A percentile compares a stretch with the other conserved stretches of the same genome.
phyloP scores from a whole-genome alignment of 495 filamentous ascomycete species.

The Penicillium malachiteum region DNA sequence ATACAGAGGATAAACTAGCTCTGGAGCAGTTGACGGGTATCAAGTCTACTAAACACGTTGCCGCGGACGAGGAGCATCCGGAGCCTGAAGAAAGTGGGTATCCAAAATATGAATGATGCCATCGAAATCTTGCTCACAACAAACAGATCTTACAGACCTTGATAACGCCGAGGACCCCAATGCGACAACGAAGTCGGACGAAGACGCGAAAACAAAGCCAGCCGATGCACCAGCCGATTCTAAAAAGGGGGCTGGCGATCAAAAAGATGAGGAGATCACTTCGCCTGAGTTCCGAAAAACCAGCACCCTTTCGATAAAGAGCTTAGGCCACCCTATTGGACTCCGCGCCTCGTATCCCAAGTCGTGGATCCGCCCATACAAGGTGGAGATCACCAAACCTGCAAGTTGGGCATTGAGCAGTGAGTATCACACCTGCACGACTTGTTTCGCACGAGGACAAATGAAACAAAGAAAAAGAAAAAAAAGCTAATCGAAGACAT shows the following conservation, averaged over 20 bases:
- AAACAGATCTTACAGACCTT: not conserved
- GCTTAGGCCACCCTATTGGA: conserved; percentile 12
- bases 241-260: not conserved
- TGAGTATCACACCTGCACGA: not conserved
- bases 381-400: conserved; percentile 16
- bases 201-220: not conserved
- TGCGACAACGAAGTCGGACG: not conserved
- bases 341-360: conserved; percentile 8
- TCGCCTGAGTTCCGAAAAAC: conserved; percentile 6
- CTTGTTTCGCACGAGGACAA: not conserved
- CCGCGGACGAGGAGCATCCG: not conserved
- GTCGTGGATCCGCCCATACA: conserved; percentile 8
- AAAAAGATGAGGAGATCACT: not conserved
- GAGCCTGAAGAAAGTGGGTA: not conserved
- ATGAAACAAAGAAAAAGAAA: not conserved
- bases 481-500: not conserved
- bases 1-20: conserved; percentile 9
- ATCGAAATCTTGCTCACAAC: not conserved
- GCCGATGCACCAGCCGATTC: not conserved
- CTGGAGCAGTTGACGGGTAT: conserved; percentile 5
- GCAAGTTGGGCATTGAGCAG: conserved; percentile 7
- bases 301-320: conserved; percentile 2
- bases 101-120: not conserved
- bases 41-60: not conserved
- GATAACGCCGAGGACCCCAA: not conserved